These are phyloP conservation scores for Pythium guiyangense DNA, from an alignment of 352 stramenopile genomes.

Conservation along the genomic window DNA sequence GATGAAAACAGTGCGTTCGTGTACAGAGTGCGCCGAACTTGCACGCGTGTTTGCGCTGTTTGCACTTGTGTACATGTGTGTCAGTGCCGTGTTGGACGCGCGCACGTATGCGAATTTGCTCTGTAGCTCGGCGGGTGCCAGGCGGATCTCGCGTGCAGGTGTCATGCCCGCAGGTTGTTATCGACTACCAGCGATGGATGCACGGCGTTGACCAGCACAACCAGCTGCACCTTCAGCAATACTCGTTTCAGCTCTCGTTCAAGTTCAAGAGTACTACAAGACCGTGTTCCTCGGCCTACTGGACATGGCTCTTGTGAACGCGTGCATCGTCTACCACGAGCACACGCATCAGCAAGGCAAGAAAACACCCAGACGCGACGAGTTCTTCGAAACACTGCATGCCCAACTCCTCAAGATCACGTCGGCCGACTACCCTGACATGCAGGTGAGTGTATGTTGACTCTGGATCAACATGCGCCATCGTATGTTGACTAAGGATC, in stretches of 20 bases:
- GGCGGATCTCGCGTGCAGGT: too few relatives aligned
- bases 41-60: too few relatives aligned
- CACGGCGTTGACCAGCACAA: neutral
- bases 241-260: constrained; percentile 7
- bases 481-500: too few relatives aligned
- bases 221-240: constrained; percentile 12
- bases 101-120: too few relatives aligned
- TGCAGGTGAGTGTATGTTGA: neutral
- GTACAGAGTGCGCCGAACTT: too few relatives aligned
- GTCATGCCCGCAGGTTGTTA: too few relatives aligned
- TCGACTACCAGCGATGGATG: constrained; percentile 3
- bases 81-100: too few relatives aligned
- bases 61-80: too few relatives aligned
- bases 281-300: constrained; percentile 13
- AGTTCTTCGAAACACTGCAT: neutral
- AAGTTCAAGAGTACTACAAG: constrained; percentile 20
- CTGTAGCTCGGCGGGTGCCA: too few relatives aligned
- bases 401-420: neutral
- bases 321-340: constrained; percentile 11
- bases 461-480: neutral
- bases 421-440: neutral
- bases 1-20: too few relatives aligned
- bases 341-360: neutral
- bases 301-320: constrained; percentile 17
- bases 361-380: neutral